phyloP scores from a whole-genome alignment of 1,284 basidiomycete genomes.

The Xerocomus amazonicus region DNA sequence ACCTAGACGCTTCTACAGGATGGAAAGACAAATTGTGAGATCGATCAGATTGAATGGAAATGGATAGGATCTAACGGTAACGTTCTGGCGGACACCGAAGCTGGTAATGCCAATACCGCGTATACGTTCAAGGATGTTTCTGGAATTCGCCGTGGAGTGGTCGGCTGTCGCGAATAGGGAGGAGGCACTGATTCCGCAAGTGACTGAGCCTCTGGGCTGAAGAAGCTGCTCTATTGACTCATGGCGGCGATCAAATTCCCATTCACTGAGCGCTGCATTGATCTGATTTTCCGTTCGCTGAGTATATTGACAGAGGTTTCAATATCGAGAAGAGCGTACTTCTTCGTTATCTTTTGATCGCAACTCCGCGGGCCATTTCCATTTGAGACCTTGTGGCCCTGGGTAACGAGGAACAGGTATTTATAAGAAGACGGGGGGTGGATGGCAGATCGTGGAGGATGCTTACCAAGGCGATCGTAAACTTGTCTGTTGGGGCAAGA shows the following conservation, averaged over 20 bases:
- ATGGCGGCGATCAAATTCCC: conserved; percentile 41
- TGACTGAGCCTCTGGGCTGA: conserved; percentile 45
- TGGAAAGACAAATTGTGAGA: conserved; percentile 17
- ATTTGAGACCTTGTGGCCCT: conserved; percentile 53
- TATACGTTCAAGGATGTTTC: conserved; percentile 33
- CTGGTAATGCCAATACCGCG: conserved; percentile 33
- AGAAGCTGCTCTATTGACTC: conserved; percentile 45
- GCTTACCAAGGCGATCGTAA: conserved; percentile 70
- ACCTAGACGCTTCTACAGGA: conserved; percentile 39
- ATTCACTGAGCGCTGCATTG: conserved; percentile 42
- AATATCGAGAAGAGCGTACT: conserved; percentile 37
- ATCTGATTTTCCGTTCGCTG: conserved; percentile 39
- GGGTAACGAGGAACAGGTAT: conserved; percentile 8
- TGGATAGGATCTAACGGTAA: conserved; percentile 36
- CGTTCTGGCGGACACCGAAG: conserved; percentile 37
- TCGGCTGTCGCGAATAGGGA: conserved; percentile 41
- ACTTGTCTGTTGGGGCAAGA: conserved; percentile 44
- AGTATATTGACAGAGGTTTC: conserved; percentile 17
- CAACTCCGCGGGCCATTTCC: conserved; percentile 41
- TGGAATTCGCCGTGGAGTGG: conserved; percentile 21
- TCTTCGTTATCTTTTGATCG: conserved; percentile 49
- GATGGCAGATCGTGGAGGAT: conserved; percentile 7
- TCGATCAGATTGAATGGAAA: conserved; percentile 18
- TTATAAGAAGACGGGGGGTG: conserved; percentile 7
- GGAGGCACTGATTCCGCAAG: conserved; percentile 46